Conservation (phyloP, 2,329 filamentous ascomycete genomes). For the Fusarium nisikadoi region DNA sequence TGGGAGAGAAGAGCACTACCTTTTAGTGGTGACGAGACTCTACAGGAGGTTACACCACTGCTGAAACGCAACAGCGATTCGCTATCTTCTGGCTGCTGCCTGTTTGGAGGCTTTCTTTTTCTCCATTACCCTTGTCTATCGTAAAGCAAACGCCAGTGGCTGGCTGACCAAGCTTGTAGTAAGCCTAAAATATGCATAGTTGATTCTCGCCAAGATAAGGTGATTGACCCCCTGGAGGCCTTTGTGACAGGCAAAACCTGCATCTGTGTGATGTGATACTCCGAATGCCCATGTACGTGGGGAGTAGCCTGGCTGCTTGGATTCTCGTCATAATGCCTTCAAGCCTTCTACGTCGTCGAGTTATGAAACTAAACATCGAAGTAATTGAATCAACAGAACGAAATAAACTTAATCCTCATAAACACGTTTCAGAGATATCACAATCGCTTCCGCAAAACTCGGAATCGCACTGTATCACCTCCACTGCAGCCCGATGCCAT, state of each 20-base stretch:
- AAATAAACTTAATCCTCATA: background rate
- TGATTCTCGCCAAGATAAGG: background rate
- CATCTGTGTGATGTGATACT: no score
- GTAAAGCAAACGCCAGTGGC: rapidly evolving
- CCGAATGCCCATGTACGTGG: no score
- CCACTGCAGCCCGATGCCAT: rapidly evolving
- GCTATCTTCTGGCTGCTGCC: background rate
- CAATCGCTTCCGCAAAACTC: background rate
- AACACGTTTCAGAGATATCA: background rate
- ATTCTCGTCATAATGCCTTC: no score
- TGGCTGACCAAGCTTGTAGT: background rate
- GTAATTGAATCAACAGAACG: no score
- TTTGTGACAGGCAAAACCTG: no score
- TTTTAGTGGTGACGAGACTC: background rate
- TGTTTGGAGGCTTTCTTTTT: background rate
- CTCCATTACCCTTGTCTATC: rapidly evolving
- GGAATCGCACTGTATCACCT: rapidly evolving
- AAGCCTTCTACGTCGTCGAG: no score
- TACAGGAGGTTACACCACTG: background rate
- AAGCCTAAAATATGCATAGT: background rate
- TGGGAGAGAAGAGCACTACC: background rate
- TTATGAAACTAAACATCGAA: no score
- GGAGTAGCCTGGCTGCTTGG: background rate
- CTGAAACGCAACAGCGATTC: rapidly evolving
- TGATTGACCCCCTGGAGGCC: rapidly evolving